Conservation (phyloP, 805 yeast species). For the Sporopachydermia quercuum region DNA sequence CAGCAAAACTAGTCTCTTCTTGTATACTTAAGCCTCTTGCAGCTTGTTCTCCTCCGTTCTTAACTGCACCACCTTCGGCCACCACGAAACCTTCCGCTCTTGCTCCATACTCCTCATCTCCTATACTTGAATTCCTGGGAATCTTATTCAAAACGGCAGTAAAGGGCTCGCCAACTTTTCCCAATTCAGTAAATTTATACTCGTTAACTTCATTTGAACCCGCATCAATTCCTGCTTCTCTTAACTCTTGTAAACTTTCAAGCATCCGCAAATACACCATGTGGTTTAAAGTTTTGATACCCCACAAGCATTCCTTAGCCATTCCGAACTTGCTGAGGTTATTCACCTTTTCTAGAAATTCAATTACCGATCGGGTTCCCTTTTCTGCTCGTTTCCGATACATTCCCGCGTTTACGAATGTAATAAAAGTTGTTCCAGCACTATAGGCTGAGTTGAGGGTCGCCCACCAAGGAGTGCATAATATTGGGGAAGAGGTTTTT, state of each 20-base stretch:
- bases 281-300: conserved; percentile 37
- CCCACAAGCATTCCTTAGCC: conserved; percentile 53
- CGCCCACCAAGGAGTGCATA: no score
- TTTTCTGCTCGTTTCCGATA: conserved; percentile 6
- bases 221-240: conserved; percentile 34
- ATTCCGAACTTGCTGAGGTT: conserved; percentile 19
- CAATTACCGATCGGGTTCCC: conserved; percentile 10
- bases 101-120: conserved; percentile 1
- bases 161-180: conserved; percentile 17
- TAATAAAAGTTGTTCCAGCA: conserved; percentile 26
- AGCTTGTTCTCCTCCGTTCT: no score
- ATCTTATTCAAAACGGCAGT: not conserved
- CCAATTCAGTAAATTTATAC: conserved; percentile 33
- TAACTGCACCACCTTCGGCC: no score
- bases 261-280: conserved; percentile 30
- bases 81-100: no score
- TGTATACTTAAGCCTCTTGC: no score
- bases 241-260: conserved; percentile 24
- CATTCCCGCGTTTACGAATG: conserved; percentile 29
- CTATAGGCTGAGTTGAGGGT: conserved; percentile 29
- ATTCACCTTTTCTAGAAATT: conserved; percentile 9
- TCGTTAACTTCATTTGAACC: conserved; percentile 37
- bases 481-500: no score
- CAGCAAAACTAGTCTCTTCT: no score
- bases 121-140: not conserved